Base-by-base conservation (phyloP, 1,139 yeast genomes). In the Magnusiomyces ingens region DNA sequence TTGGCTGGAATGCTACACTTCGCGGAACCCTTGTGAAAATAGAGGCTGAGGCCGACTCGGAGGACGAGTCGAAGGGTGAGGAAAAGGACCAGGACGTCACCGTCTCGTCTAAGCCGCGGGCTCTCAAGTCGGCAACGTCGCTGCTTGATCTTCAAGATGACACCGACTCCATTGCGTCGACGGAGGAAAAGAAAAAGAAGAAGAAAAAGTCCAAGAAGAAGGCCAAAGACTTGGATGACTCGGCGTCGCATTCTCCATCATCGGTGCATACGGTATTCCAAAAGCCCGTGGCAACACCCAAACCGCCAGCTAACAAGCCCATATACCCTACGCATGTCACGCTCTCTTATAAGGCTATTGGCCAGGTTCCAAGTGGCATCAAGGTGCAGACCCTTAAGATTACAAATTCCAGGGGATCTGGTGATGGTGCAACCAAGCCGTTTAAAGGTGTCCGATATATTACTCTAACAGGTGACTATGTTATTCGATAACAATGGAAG, bases 361-460 rank as follows among this genome's bases (percentile, higher is more conserved):
- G 96, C 0, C 74, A 78, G 12, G 75, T 88, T 1, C 86, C 95
- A 0, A 85, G 95, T 66, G 93, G 95, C 0, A 70, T 85, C 46
- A 80, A 79, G 58, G 88, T 91, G 1, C 84, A 80, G 21, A 75
- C 83, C 26, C 71, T 91, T 54, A 79, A 82, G 62, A 78, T 91
- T 11, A 64, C 75, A 17, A 75, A 78, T 57, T 73, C 81, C 4
- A 75, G 77, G 58, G 91, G 93, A 0, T 62, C 80, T 60, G 79
- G 80, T 15, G 83, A 80, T 2, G 74, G 77, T 1, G 11, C 29
- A n/a, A 83, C 81, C 18, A 85, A 83, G 63, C 95, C 96, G 0
- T 93, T 83, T 73, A 93, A 91, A 67, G 98, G 99, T 1, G 97
- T 91, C 29, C 86, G 91, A 64, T 91, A 91, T 65, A 71, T 79